Evolutionary conservation across 192 early-diverging fungal species (phyloP).

Genomic region (Linderina pennispora): DNA sequence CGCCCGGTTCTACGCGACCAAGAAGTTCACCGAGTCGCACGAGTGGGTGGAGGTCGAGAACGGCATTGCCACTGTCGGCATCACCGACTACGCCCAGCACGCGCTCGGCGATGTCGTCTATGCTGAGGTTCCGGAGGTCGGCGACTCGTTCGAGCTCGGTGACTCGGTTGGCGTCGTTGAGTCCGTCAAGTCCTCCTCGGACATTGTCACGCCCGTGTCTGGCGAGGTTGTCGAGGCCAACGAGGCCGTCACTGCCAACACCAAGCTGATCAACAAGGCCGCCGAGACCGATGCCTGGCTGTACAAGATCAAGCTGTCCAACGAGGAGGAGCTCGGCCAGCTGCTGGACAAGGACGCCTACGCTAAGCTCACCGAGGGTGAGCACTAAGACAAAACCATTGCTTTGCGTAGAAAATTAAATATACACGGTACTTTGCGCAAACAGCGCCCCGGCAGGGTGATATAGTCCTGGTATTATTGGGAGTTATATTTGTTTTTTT

Average conservation of each 20-base stretch:
- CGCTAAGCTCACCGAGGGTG: slow-evolving; percentile 48
- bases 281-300: slow-evolving; percentile 84
- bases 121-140: slow-evolving; percentile 77
- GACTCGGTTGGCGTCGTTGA: slow-evolving; percentile 80
- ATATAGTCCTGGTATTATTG: neutral
- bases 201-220: slow-evolving; percentile 81
- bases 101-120: slow-evolving; percentile 93
- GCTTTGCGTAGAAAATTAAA: neutral
- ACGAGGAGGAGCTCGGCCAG: slow-evolving; percentile 58
- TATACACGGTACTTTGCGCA: too few relatives aligned
- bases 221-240: slow-evolving; percentile 83
- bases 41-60: slow-evolving; percentile 83
- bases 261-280: slow-evolving; percentile 70
- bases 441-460: too few relatives aligned
- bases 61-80: slow-evolving; percentile 78
- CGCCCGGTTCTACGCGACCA: slow-evolving; percentile 48
- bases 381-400: slow-evolving; percentile 5
- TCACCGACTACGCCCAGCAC: slow-evolving; percentile 87
- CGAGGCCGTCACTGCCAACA: slow-evolving; percentile 53
- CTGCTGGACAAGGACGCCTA: slow-evolving; percentile 72
- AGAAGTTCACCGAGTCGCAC: slow-evolving; percentile 80
- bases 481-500: neutral
- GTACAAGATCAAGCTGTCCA: slow-evolving; percentile 79
- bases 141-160: slow-evolving; percentile 49
- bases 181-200: slow-evolving; percentile 91